A percentile compares a stretch with the other conserved stretches of the same genome.
Evolutionary conservation across 345 rosid genomes (phyloP).

Genomic region (Salix koriyanagi): DNA sequence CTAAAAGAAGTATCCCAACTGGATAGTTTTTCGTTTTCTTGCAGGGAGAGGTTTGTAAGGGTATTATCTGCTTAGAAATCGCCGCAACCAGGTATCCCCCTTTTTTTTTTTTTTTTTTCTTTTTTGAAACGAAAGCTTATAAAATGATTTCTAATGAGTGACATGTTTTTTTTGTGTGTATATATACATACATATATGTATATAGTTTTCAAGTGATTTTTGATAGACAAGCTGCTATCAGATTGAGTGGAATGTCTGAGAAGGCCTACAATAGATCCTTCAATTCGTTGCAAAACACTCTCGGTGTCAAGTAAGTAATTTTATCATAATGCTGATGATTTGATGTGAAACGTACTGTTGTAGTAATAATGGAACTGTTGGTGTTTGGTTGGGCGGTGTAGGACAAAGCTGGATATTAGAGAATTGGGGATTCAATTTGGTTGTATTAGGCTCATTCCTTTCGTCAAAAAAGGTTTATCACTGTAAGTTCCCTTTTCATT

Average conservation of each 20-base stretch:
- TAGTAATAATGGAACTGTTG: background rate
- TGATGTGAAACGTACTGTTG: background rate
- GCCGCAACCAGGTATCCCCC: constrained; percentile 60
- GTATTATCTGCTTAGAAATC: constrained; percentile 81
- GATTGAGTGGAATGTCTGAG: constrained; percentile 88
- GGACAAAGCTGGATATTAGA: constrained; percentile 65
- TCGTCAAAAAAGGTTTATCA: constrained; percentile 60
- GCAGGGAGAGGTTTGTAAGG: constrained; percentile 93
- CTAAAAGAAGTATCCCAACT: background rate
- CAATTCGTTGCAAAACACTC: constrained; percentile 66
- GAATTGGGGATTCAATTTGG: constrained; percentile 88
- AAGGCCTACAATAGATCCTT: constrained; percentile 78
- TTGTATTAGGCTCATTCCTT: constrained; percentile 78
- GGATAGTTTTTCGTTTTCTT: constrained; percentile 3
- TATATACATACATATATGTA: too few relatives aligned
- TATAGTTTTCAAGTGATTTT: constrained; percentile 60
- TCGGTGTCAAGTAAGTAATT: constrained; percentile 67
- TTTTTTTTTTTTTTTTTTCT: background rate
- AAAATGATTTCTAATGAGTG: background rate
- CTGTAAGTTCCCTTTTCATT: constrained; percentile 40
- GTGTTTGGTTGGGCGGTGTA: constrained; percentile 9
- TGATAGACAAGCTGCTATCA: constrained; percentile 64
- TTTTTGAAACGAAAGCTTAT: background rate
- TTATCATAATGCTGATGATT: background rate
- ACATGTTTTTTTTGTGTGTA: too few relatives aligned